Conservation (phyloP, 192 early-diverging fungal genomes). For the Linnemannia exigua region DNA sequence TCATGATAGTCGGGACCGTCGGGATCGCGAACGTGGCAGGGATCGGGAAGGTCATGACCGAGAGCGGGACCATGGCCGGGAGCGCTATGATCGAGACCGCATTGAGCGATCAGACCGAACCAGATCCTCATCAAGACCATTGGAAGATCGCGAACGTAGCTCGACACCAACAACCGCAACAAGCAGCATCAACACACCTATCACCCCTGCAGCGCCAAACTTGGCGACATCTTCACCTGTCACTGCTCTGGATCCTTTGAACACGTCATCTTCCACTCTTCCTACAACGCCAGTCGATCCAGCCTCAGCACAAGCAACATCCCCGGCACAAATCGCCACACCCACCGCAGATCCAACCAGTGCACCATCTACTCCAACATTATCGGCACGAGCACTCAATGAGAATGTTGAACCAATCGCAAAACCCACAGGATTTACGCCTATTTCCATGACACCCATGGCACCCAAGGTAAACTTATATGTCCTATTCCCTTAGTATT, state of each 20-base stretch:
- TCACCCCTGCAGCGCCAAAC: not conserved
- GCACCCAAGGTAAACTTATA: constrained; percentile 8
- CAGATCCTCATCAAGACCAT: constrained; percentile 20
- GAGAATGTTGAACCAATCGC: not conserved
- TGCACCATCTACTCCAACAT: not conserved
- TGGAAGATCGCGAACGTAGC: constrained; percentile 31
- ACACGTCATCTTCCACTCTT: not conserved
- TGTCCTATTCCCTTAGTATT: too few relatives aligned
- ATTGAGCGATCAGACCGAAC: constrained; percentile 7
- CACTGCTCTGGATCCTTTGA: not conserved
- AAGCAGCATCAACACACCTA: not conserved
- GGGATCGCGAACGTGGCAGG: constrained; percentile 26
- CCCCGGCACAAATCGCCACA: not conserved
- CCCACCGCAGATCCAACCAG: not conserved
- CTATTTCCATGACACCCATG: constrained; percentile 10
- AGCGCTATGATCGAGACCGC: constrained; percentile 18
- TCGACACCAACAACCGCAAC: constrained; percentile 17
- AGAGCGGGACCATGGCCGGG: constrained; percentile 5
- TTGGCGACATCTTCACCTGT: not conserved
- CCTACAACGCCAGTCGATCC: not conserved
- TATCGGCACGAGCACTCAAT: not conserved
- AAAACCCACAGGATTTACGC: constrained; percentile 6
- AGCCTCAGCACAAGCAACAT: constrained; percentile 6
- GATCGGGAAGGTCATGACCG: constrained; percentile 24
- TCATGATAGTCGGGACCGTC: constrained; percentile 25